phyloP scores from a whole-genome alignment of 805 yeast species.

The Suhomyces emberorum region DNA sequence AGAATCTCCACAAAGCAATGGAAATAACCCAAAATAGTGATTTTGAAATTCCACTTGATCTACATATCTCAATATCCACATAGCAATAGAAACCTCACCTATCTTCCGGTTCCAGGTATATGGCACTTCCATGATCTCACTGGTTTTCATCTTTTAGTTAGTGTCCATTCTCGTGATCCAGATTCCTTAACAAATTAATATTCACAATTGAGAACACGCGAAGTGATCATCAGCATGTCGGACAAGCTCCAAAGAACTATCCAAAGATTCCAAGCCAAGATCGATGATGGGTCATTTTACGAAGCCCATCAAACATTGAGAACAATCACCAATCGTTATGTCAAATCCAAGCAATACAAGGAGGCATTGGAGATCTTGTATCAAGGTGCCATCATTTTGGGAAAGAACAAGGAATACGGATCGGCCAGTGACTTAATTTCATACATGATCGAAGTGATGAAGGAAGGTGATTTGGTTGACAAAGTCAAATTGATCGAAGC shows the following conservation, averaged over 20 bases:
- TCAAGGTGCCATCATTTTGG: conserved; percentile 65
- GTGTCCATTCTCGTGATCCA: no score
- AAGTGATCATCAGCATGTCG: conserved; percentile 4
- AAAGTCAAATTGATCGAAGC: conserved; percentile 49
- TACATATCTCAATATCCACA: no score
- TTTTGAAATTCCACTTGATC: no score
- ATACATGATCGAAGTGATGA: conserved; percentile 71
- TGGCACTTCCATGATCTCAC: no score
- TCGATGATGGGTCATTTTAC: conserved; percentile 73
- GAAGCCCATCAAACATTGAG: conserved; percentile 96
- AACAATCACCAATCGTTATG: conserved; percentile 83
- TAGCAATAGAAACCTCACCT: no score
- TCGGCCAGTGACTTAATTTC: conserved; percentile 75
- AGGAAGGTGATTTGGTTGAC: conserved; percentile 34
- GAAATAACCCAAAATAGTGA: no score
- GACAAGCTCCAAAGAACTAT: conserved; percentile 55
- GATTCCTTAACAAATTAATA: no score
- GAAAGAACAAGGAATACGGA: conserved; percentile 70
- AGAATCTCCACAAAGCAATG: no score
- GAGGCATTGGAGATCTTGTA: conserved; percentile 74
- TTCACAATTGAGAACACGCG: no score
- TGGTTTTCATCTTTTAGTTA: no score
- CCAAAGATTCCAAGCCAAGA: conserved; percentile 63
- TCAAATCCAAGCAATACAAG: conserved; percentile 59
- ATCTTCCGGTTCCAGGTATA: no score